Evolutionary conservation across 306 rosid genomes (phyloP), one percentile per base, ranked within the genome.

Genomic region (Senna siamea): DNA sequence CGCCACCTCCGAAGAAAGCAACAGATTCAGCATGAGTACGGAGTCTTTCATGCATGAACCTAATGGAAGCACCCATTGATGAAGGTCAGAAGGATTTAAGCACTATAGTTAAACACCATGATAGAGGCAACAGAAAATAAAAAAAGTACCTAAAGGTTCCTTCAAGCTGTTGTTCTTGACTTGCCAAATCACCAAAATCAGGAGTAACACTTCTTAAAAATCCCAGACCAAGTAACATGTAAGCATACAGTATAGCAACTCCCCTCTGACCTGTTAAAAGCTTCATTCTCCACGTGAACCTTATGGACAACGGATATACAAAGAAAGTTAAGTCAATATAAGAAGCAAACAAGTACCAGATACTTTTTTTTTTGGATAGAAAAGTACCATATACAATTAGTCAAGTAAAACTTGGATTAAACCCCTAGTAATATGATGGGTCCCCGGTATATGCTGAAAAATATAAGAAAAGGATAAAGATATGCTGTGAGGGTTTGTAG

Each of bases 201-300:
- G 99, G 99, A 81, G 99, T 87, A 80, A 87, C 93, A 52, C 74
- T 84, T 78, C 97, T 88, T 60, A 94, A 76, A 74, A 94, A 89
- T 46, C 99, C 99, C 70, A 94, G 87, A 81, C 99, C 99, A 61
- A 94, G 88, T 77, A 94, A 87, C 99, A 94, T 94, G 81, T 92
- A 94, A 26, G 91, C 92, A 75, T 94, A 94, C 80, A 94, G 86
- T 81, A 94, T 91, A 46, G 83, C 91, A 79, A 92, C 97, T 74
- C 99, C 99, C 83, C 97, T 89, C 76, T 60, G 94, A 73, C 99
- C 99, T 14, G 99, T 94, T 74, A 94, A 82, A 51, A 94, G 84
- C 93, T 92, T 92, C 99, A 94, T 94, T 84, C 99, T 94, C 99
- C 97, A 94, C n/a, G 99, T 94, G 85, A 94, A 94, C 99, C 99